Percentiles rank a stretch among this genome's conserved stretches.
Evolutionary conservation across 106 monocot species (phyloP).

Genomic region (Allium cepa): DNA sequence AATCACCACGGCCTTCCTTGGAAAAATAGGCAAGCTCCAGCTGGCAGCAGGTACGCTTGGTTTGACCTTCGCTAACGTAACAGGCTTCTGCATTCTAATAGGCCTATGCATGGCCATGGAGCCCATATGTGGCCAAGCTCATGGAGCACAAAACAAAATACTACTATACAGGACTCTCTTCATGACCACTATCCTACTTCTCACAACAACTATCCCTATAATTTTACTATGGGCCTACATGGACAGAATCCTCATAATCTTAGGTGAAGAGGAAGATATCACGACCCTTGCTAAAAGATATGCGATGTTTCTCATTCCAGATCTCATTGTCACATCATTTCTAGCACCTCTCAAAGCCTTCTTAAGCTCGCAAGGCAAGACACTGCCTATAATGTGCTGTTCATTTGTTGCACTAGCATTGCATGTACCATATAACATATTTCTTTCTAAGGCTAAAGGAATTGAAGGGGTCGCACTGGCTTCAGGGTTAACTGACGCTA

Average conservation of each 20-base stretch:
- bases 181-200: conserved; percentile 36
- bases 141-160: conserved; percentile 36
- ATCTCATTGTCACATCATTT: conserved; percentile 37
- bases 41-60: conserved; percentile 47
- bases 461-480: conserved; percentile 62
- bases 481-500: conserved; percentile 61
- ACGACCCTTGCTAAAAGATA: conserved; percentile 6
- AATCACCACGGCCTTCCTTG: conserved; percentile 30
- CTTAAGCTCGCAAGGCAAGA: conserved; percentile 43
- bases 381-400: conserved; percentile 36
- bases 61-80: conserved; percentile 63
- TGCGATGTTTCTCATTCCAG: conserved; percentile 29
- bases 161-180: conserved; percentile 44
- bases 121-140: conserved; percentile 46
- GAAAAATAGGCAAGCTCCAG: conserved; percentile 31
- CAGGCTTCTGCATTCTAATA: conserved; percentile 41
- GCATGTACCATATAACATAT: conserved; percentile 46
- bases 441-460: conserved; percentile 38
- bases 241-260: conserved; percentile 28
- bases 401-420: conserved; percentile 30
- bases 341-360: conserved; percentile 50
- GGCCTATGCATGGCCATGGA: conserved; percentile 45
- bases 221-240: conserved; percentile 39
- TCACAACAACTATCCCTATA: conserved; percentile 24
- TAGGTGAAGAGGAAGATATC: conserved; percentile 29